Evolutionary conservation across 2,329 filamentous ascomycete species (phyloP), one percentile per base, ranked within the genome.

Genomic region (Stenocarpella maydis): DNA sequence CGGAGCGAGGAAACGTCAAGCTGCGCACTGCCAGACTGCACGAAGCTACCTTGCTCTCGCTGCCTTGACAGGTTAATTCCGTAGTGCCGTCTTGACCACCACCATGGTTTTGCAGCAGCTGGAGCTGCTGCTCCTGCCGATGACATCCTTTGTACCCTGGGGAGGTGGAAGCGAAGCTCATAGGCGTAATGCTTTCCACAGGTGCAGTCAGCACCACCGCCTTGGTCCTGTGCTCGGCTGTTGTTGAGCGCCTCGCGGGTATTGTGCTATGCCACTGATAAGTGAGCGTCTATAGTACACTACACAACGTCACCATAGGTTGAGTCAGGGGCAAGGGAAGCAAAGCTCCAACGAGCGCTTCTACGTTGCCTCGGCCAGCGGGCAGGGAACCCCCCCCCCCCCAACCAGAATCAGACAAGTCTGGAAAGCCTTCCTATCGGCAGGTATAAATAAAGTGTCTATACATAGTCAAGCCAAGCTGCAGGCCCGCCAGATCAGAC

Each of bases 1-100:
- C 66, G 66, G 54, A 41, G 58, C 34, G n/a, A 41, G 55, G 31
- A 49, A 63, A 63, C 49, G 58, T 63, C 58, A 63, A 49, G 43
- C 43, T 49, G 58, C 34, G 58, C 54, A 49, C 6, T 58, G 53
- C 53, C 34, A 43, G 37, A 49, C 6, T 58, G 53, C 53, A 26
- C 53, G 6, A 26, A 39, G 53, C 53, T 58, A 41, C 53, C 34
- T 41, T 26, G 47, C 58, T 37, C n/a, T 47, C 31, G 41, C 58
- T 49, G 41, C 58, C 37, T 7, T 47, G 58, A 49, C 26, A 37
- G 28, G 28, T 49, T n/a, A 63, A 26, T 17, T 34, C n/a, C n/a
- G 26, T 17, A 34, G 14, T 49, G 43, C 58, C n/a, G 19, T 21
- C 28, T 37, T 31, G 43, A 49, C 28, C 41, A 47, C 41, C 28